Evolutionary conservation across 2,329 filamentous ascomycete species (phyloP), one percentile per base, ranked within the genome.

Genomic region (Neopestalotiopsis rosae): DNA sequence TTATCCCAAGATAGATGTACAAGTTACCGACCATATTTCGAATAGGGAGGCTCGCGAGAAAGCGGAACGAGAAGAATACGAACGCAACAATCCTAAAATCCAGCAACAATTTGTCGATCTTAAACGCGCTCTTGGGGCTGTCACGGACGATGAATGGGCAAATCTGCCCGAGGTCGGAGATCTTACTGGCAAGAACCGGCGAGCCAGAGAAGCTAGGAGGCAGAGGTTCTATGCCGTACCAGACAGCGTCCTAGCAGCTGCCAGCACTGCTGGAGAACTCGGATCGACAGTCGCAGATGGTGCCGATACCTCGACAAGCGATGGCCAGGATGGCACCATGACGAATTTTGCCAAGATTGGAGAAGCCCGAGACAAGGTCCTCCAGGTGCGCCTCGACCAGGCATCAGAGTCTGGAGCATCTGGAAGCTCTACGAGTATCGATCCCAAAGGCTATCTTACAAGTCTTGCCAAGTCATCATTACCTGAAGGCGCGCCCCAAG

Each of bases 341-440:
- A 99, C 95, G 12, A 98, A 99, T 79, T 99, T 99, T 79, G 95
- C 95, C 59, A 93, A 97, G 80, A 98, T 99, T 71, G 96, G 97
- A 81, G 94, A 95, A 59, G 97, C 96, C 24, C 91, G 96, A 83
- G 94, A 98, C 83, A 98, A 97, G 81, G 96, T 98, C 56, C 87
- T 99, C 66, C 92, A 97, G 79, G 95, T 97, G n/a, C 91, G 94
- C 73, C 86, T 99, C 57, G 95, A 98, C 75, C 93, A 97, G 78
- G 95, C 94, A 7, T 95, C 94, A 4, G 88, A 91, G 72, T 38
- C 66, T 13, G 91, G 89, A 13, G 90, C 94, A 67, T 84, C 90
- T 10, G 96, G 96, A 49, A 97, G 91, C 69, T 90, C 95, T 28
- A 97, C 94, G 2, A 97, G 90, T 74, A 95, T 99, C 74, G 96